Evolutionary conservation across 306 rosid species (phyloP).

Genomic region (Myrica gale): DNA sequence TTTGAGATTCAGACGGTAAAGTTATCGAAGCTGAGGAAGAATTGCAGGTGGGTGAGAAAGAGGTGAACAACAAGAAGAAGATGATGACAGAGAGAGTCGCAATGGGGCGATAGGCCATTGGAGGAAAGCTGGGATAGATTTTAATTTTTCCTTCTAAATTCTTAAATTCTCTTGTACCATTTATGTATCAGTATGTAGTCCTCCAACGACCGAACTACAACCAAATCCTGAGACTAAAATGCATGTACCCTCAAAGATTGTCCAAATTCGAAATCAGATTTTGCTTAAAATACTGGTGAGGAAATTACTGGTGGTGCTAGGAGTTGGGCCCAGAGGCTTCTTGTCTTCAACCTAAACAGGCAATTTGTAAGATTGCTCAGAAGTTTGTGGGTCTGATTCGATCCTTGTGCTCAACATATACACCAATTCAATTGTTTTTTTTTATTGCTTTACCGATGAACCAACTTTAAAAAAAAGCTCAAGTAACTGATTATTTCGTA

Average conservation of each 20-base stretch:
- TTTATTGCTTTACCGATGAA: too few species aligned
- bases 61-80: constrained; percentile 29
- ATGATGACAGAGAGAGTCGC: constrained; percentile 17
- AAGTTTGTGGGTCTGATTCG: too few species aligned
- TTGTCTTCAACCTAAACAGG: too few species aligned
- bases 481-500: too few species aligned
- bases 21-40: constrained; percentile 31
- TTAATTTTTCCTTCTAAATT: not conserved
- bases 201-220: not conserved
- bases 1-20: constrained; percentile 42
- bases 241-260: constrained; percentile 1
- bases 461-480: too few species aligned
- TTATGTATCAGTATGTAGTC: too few species aligned
- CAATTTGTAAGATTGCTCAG: too few species aligned
- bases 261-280: not conserved
- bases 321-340: not conserved
- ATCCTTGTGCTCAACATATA: too few species aligned
- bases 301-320: not conserved
- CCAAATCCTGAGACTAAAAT: not conserved
- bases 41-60: constrained; percentile 20
- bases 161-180: not conserved
- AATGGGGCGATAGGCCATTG: constrained; percentile 39
- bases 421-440: too few species aligned
- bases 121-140: not conserved
- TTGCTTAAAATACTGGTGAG: not conserved